Evolutionary conservation across 2,329 filamentous ascomycete genomes (phyloP).

Genomic region (Colletotrichum godetiae): DNA sequence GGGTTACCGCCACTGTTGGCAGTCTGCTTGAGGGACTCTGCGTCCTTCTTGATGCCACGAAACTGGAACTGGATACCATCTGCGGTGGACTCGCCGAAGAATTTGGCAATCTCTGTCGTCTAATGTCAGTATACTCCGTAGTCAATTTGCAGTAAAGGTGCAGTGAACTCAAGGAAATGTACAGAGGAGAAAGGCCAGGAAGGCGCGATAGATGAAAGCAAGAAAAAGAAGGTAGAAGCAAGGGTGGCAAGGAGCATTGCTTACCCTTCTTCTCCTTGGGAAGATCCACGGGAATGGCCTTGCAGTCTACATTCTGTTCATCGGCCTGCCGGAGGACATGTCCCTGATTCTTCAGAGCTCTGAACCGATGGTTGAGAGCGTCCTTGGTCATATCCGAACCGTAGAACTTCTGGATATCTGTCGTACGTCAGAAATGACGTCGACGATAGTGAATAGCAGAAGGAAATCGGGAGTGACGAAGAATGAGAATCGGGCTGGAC

Average conservation of each 20-base stretch:
- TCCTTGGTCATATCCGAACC: slow-evolving; percentile 61
- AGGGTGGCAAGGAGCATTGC: background rate
- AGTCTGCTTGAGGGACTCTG: slow-evolving; percentile 57
- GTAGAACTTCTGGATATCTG: slow-evolving; percentile 60
- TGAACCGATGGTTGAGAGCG: slow-evolving; percentile 64
- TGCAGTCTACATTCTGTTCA: slow-evolving; percentile 52
- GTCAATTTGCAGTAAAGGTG: background rate
- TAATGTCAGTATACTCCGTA: background rate
- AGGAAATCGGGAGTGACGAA: background rate
- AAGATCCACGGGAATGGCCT: slow-evolving; percentile 50
- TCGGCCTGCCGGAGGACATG: slow-evolving; percentile 51
- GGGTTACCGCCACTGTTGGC: slow-evolving; percentile 59
- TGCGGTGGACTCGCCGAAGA: slow-evolving; percentile 69
- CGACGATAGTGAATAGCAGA: background rate
- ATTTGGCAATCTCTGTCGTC: slow-evolving; percentile 65
- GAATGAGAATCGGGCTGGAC: background rate
- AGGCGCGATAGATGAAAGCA: background rate
- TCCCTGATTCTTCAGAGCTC: slow-evolving; percentile 56
- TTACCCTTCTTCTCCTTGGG: slow-evolving; percentile 55
- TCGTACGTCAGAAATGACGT: slow-evolving; percentile 30
- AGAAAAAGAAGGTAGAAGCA: background rate
- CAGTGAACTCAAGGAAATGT: no score
- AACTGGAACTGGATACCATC: slow-evolving; percentile 72
- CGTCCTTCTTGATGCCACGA: slow-evolving; percentile 64
- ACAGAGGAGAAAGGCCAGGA: background rate